Base-by-base conservation (phyloP, 257 asterid genomes). In the Jacaranda mimosifolia region DNA sequence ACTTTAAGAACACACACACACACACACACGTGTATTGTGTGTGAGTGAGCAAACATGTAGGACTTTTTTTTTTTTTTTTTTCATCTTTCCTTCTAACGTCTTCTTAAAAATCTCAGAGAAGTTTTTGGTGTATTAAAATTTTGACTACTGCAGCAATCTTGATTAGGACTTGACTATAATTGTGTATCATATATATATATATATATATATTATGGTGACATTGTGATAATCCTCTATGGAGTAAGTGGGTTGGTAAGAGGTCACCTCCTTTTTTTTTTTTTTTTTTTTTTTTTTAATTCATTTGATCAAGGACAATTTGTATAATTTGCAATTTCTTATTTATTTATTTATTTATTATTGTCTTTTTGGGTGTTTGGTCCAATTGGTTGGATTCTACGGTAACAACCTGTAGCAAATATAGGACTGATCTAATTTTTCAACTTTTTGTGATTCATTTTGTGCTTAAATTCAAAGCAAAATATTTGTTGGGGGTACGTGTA, bases 391-490 rank as follows among this genome's bases (percentile, higher is more conserved):
- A 70, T 63, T 71, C 51, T 65, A 39, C 14, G 48, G 42, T 32
- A 77, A 21, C n/a, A n/a, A 8, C 0, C 39, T 74, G 72, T 17
- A 39, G 39, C 13, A 12, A 26, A 51, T n/a, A 65, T 40, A 15
- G 19, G 15, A 51, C 19, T 53, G 40, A 19, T 32, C 43, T 67
- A 55, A 40, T 74, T 46, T 62, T 55, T 38, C 60, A 40, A 36
- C 7, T 18, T 63, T 43, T 43, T 26, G 52, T 56, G 66, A 38
- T 13, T 18, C n/a, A 36, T 15, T 62, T 53, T 69, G 57, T 51
- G 84, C 82, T 79, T 79, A 56, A 76, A 79, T 65, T 4, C 51
- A 21, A 70, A 83, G 84, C 77, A 71, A 65, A 72, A 19, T 11
- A 42, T 63, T 73, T 12, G 70, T 74, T 70, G 57, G 42, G 43